Base-by-base conservation (phyloP, 2,329 filamentous ascomycete species). In the Botrytis paeoniae region DNA sequence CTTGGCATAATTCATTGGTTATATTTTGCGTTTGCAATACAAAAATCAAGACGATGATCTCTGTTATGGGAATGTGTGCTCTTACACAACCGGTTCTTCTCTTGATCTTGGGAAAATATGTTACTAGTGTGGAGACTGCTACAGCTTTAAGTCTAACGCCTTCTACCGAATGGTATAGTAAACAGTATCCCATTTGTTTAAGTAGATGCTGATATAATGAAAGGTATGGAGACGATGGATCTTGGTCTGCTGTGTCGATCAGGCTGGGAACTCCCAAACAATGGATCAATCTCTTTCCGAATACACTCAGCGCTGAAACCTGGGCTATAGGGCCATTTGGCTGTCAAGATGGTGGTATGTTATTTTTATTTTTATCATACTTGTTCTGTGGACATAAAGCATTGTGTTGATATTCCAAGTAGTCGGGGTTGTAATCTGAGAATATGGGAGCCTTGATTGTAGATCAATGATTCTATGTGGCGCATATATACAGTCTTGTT, bases 231-330 rank as follows among this genome's bases (percentile, higher is more conserved):
- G 85, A 87, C 76, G 91, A 93, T 79, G 91, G 91, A 16, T 86
- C 86, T 75, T 95, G 92, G 92, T 93, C 91, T 25, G 88, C 91
- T 10, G 89, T 93, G 76, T 85, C 84, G 20, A 84, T 94, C 74
- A 87, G 83, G 77, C 85, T 87, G 32, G 89, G 89, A 69, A 83
- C 82, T 12, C 87, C 88, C 22, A 80, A 81, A 37, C 86, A 89
- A 78, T 82, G 83, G 72, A 83, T 89, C 48, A 86, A 87, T 76
- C 85, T 90, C 69, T 83, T 88, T 20, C 85, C 91, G 69, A 93
- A 90, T 78, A 94, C 91, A 9, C 86, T 87, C 20, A 85, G 90
- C 60, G 92, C 92, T 51, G 91, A 93, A 81, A 89, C 91, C 61
- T 93, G 91, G 91, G 86, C 89, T 4, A 83, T 94, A 57, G 85